phyloP scores from a whole-genome alignment of 2,329 filamentous ascomycete species.

The Thielaviopsis populi region DNA sequence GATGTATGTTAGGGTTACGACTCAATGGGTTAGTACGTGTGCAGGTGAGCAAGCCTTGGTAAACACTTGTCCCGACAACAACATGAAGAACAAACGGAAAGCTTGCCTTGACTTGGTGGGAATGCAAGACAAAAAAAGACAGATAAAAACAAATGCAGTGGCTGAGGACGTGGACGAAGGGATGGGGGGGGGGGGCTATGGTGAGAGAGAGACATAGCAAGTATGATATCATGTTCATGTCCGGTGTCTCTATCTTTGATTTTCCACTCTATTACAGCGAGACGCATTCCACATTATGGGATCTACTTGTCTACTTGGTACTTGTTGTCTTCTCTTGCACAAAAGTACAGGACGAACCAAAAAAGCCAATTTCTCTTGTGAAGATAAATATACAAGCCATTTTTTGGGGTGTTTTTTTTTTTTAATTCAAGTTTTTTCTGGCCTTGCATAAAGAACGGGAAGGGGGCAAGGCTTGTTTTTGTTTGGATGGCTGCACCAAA shows the following conservation, averaged over 20 bases:
- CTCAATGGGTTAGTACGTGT: background rate
- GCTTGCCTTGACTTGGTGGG: background rate
- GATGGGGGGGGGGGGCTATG: background rate
- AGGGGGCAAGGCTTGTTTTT: too few relatives aligned
- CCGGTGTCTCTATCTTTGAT: background rate
- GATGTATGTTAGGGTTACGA: background rate
- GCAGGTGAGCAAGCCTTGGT: background rate
- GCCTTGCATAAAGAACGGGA: too few relatives aligned
- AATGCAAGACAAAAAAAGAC: background rate
- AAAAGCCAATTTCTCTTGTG: too few relatives aligned
- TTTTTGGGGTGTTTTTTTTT: too few relatives aligned
- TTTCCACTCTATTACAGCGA: background rate
- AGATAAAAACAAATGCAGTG: background rate
- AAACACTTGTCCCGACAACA: too few relatives aligned
- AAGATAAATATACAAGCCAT: too few relatives aligned
- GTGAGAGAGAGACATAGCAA: background rate
- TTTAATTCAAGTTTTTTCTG: too few relatives aligned
- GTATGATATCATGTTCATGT: background rate
- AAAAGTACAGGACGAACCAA: too few relatives aligned
- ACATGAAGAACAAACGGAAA: background rate
- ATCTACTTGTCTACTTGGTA: too few relatives aligned
- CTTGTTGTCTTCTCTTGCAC: too few relatives aligned
- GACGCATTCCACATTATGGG: constrained; percentile 6
- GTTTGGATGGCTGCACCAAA: background rate
- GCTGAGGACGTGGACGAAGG: background rate